These are phyloP conservation scores for Asterochloris erici DNA, from an alignment of 139 green algal species.

Conservation along the genomic window DNA sequence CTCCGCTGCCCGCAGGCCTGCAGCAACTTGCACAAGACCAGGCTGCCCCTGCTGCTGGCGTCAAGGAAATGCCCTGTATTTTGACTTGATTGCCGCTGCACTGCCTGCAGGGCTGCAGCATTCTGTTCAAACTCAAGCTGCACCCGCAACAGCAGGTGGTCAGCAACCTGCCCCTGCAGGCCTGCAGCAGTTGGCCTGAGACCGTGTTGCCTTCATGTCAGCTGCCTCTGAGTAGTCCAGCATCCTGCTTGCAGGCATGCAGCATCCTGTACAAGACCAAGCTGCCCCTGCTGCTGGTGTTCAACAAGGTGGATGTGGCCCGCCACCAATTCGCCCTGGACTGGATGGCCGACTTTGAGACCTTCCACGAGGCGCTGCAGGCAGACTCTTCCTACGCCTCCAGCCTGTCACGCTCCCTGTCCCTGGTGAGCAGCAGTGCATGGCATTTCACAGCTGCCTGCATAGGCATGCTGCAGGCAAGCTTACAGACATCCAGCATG, in stretches of 20 bases:
- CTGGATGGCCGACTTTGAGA: constrained; percentile 93
- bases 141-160: too few relatives aligned
- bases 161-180: background rate
- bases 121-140: too few relatives aligned
- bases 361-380: constrained; percentile 77
- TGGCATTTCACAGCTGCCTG: background rate
- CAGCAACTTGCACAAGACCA: too few relatives aligned
- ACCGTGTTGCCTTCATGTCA: background rate
- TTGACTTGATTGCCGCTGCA: too few relatives aligned
- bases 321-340: constrained; percentile 82
- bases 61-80: too few relatives aligned
- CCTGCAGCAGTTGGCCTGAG: background rate
- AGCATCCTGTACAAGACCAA: constrained; percentile 97
- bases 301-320: constrained; percentile 96
- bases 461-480: too few relatives aligned
- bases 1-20: too few relatives aligned
- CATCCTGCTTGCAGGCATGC: constrained; percentile 47
- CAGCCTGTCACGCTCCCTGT: constrained; percentile 69
- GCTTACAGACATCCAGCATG: too few relatives aligned
- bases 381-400: constrained; percentile 71
- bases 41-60: too few relatives aligned
- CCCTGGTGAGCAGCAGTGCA: constrained; percentile 51
- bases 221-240: background rate
- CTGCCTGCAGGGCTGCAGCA: too few relatives aligned
- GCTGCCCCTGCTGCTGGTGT: constrained; percentile 93